Evolutionary conservation across 306 rosid species (phyloP), one percentile per base, ranked within the genome.

Genomic region (Mimosa pudica): DNA sequence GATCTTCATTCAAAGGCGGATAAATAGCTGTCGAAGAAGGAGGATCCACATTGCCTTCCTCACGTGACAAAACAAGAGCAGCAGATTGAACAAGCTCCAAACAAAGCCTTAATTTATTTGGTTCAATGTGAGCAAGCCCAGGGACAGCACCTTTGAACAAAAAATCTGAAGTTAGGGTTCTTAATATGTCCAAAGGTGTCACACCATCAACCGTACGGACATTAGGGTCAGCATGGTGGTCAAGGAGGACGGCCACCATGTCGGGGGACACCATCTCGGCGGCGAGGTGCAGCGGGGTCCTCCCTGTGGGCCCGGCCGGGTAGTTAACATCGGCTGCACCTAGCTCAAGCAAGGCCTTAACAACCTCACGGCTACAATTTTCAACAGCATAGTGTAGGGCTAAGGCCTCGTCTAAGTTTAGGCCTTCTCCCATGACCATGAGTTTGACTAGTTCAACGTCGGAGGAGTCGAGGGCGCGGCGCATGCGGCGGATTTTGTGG

Each of bases 101-200:
- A 55, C 99, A 96, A 62, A 96, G 80, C 77, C 99, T 87, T 4
- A 96, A 87, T 78, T 96, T 96, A 87, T 96, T 96, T 2, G 99
- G 99, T 47, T 96, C 99, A 2, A 93, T 91, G 83, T 93, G 98
- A 0, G 96, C 88, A 4, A 96, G 79, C 24, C 99, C 99, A 8
- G 99, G 99, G 9, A 96, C 97, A 1, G 99, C 99, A 2, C 99
- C 99, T 84, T 96, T 96, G 89, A 96, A 96, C 7, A 96, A 93
- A 35, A 96, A 96, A 77, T 96, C 99, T 0, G 99, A 96, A 3
- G 99, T 96, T 90, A 96, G 97, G 97, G 99, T 96, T 93, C 99
- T 79, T 0, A 96, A 89, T 0, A 93, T 91, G 80, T 96, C 99
- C 0, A 96, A 85, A 0, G 99, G 97, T 0, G 98, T 96, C 13